Conservation (phyloP, 495 filamentous ascomycete species). For the Penicillium cinerascens region DNA sequence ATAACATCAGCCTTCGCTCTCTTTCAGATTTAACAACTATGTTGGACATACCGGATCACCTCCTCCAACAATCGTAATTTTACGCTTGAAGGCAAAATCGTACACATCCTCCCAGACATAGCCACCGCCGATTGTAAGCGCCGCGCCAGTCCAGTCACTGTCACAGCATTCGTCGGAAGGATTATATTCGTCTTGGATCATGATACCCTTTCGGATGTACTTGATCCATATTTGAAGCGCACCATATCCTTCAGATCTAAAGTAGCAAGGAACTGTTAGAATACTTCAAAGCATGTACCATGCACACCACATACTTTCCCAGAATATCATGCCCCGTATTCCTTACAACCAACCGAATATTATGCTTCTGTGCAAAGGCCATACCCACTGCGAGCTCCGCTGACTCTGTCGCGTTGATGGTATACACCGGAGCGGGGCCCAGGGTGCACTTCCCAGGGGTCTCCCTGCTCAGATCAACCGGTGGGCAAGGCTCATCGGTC, state of each 20-base stretch:
- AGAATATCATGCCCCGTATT: conserved; percentile 54
- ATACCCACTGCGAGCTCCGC: conserved; percentile 30
- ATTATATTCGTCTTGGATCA: conserved; percentile 21
- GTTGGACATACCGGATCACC: conserved; percentile 24
- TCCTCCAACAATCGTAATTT: conserved; percentile 35
- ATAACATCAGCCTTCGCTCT: background rate
- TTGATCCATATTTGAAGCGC: conserved; percentile 39
- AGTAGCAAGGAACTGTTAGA: background rate
- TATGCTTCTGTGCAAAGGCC: conserved; percentile 48
- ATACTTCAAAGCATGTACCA: conserved; percentile 16
- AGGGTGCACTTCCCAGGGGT: conserved; percentile 24
- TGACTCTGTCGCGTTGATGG: conserved; percentile 29
- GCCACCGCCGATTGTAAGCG: conserved; percentile 35
- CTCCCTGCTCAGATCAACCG: conserved; percentile 29
- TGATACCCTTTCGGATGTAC: conserved; percentile 28
- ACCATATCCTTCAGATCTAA: conserved; percentile 34
- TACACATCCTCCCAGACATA: conserved; percentile 38
- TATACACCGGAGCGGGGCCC: conserved; percentile 21
- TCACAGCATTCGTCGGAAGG: conserved; percentile 12
- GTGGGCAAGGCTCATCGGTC: conserved; percentile 24
- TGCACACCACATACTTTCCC: conserved; percentile 42
- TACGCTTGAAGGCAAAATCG: conserved; percentile 18
- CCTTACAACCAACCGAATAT: conserved; percentile 55
- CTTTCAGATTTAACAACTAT: background rate
- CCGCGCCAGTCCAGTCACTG: conserved; percentile 27